phyloP scores from a whole-genome alignment of 2,329 filamentous ascomycete species.

The Penicillium sp. region DNA sequence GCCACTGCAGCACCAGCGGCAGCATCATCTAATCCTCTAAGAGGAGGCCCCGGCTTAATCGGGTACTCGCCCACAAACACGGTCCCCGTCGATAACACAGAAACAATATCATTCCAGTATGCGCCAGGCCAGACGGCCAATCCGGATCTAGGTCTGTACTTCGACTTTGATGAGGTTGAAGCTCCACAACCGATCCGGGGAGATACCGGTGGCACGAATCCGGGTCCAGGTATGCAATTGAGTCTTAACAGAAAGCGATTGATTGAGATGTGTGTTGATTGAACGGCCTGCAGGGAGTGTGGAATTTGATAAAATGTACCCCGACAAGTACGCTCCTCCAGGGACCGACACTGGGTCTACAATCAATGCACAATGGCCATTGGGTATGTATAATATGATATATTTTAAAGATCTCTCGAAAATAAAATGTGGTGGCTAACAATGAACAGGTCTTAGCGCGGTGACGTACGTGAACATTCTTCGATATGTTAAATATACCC shows the following conservation, averaged over 20 bases:
- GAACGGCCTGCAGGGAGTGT: background rate
- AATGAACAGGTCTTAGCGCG: conserved; percentile 37
- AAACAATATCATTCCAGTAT: conserved; percentile 38
- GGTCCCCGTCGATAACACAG: conserved; percentile 32
- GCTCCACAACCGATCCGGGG: conserved; percentile 57
- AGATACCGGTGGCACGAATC: conserved; percentile 46
- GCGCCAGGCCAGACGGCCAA: conserved; percentile 51
- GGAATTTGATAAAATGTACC: conserved; percentile 48
- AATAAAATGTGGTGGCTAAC: background rate
- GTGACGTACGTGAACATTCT: conserved; percentile 33
- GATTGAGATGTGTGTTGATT: background rate
- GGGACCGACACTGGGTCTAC: conserved; percentile 45
- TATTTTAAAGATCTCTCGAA: background rate
- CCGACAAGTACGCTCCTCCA: conserved; percentile 53
- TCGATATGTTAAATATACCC: background rate
- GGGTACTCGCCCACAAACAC: conserved; percentile 39
- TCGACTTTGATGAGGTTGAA: conserved; percentile 52
- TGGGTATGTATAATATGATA: conserved; percentile 33
- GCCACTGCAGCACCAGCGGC: conserved; percentile 22
- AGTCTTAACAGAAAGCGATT: background rate
- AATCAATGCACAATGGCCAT: conserved; percentile 50
- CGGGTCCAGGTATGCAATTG: conserved; percentile 44
- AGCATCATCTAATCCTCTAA: conserved; percentile 21
- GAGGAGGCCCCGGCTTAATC: conserved; percentile 29
- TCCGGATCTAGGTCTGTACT: conserved; percentile 48